Percentiles rank a stretch among this genome's conserved stretches.
phyloP scores from a whole-genome alignment of 2,329 filamentous ascomycete species.

The Pseudogymnoascus verrucosus region DNA sequence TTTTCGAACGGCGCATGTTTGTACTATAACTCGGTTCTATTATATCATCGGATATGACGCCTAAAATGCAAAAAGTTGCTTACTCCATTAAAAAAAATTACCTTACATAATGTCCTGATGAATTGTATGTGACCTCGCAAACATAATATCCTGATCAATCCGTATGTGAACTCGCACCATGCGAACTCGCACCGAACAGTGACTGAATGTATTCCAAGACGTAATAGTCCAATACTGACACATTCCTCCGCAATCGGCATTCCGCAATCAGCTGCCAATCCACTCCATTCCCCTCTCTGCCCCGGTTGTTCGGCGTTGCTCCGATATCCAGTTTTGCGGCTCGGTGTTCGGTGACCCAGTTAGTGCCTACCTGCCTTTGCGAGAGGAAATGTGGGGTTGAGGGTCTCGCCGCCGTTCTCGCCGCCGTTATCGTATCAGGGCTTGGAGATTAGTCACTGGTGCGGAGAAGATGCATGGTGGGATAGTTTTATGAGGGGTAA shows the following conservation, averaged over 20 bases:
- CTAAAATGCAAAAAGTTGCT: conserved; percentile 27
- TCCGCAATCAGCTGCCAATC: conserved; percentile 7
- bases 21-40: conserved; percentile 20
- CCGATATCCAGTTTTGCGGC: conserved; percentile 4
- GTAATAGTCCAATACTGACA: background rate
- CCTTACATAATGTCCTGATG: background rate
- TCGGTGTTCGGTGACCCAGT: background rate
- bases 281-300: background rate
- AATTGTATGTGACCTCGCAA: background rate
- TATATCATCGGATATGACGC: conserved; percentile 19
- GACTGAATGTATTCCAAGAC: background rate
- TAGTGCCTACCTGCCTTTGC: background rate
- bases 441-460: background rate
- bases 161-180: background rate
- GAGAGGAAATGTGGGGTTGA: background rate
- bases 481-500: background rate
- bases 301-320: background rate
- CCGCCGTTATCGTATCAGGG: background rate
- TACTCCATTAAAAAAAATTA: conserved; percentile 11
- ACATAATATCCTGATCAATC: background rate
- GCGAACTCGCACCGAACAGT: background rate
- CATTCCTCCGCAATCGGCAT: conserved; percentile 18
- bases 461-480: background rate
- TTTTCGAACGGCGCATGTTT: conserved; percentile 25
- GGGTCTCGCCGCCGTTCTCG: background rate